phyloP scores from a whole-genome alignment of 1,139 yeast genomes.

The Sugiyamaella japonica region DNA sequence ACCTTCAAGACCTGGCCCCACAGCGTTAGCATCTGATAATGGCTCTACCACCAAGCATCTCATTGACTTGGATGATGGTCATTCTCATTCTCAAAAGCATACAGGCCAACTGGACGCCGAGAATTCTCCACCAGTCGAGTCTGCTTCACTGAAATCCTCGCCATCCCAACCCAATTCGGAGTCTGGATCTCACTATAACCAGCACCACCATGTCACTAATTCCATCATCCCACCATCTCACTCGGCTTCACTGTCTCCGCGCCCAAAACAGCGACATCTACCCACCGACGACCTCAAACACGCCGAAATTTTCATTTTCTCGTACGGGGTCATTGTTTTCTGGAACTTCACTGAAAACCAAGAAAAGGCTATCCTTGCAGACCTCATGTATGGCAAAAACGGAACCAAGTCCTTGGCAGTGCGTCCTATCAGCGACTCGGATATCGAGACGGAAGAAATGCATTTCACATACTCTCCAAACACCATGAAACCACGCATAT shows the following conservation, averaged over 20 bases:
- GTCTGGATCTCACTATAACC: background rate
- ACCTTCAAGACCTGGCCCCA: slow-evolving; percentile 8
- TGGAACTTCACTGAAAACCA: slow-evolving; percentile 95
- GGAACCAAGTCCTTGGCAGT: slow-evolving; percentile 49
- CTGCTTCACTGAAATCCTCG: background rate
- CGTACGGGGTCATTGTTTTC: slow-evolving; percentile 92
- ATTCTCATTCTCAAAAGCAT: background rate
- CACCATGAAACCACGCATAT: slow-evolving; percentile 82
- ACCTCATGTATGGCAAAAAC: slow-evolving; percentile 60
- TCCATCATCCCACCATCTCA: background rate
- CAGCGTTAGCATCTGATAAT: background rate
- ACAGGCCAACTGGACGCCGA: background rate
- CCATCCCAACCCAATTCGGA: background rate
- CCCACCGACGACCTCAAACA: slow-evolving; percentile 62
- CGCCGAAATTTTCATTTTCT: slow-evolving; percentile 87
- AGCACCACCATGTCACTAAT: background rate
- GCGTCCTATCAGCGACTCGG: slow-evolving; percentile 81
- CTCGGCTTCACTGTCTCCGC: slow-evolving; percentile 2
- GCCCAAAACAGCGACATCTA: slow-evolving; percentile 19
- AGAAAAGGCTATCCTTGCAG: slow-evolving; percentile 91
- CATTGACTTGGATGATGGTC: slow-evolving; percentile 1
- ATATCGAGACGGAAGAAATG: slow-evolving; percentile 92
- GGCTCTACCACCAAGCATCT: background rate
- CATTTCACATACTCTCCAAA: slow-evolving; percentile 86
- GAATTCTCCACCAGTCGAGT: background rate